These are phyloP conservation scores for Cercospora nicotianae DNA, from an alignment of 2,329 filamentous ascomycete species.

Conservation along the genomic window DNA sequence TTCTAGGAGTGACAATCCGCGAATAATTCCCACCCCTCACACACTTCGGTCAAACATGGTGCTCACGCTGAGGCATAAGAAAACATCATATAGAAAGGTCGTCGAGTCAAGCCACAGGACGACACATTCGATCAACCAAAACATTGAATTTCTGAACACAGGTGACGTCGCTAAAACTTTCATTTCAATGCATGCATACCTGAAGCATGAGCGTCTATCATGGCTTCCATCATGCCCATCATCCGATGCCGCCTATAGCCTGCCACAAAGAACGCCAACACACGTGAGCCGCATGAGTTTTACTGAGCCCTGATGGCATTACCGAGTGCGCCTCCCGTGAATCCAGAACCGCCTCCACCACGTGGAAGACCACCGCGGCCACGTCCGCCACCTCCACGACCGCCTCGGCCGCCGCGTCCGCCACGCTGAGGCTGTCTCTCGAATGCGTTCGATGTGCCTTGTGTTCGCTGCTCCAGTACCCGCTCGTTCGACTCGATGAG, in stretches of 20 bases:
- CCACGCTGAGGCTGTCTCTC: slow-evolving; percentile 81
- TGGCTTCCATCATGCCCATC: slow-evolving; percentile 6
- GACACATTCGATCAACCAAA: neutral
- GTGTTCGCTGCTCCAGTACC: slow-evolving; percentile 93
- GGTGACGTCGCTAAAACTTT: slow-evolving; percentile 8
- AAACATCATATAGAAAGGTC: neutral
- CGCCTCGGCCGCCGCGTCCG: slow-evolving; percentile 63
- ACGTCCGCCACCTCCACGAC: slow-evolving; percentile 60
- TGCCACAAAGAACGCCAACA: slow-evolving; percentile 19
- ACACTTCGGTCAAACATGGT: neutral
- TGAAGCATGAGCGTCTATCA: slow-evolving; percentile 6
- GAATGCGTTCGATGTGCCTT: slow-evolving; percentile 92
- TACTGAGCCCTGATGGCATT: slow-evolving; percentile 52
- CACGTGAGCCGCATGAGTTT: slow-evolving; percentile 22
- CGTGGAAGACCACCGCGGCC: slow-evolving; percentile 58
- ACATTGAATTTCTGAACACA: neutral
- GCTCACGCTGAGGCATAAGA: neutral
- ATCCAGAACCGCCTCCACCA: slow-evolving; percentile 76
- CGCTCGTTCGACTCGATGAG: slow-evolving; percentile 98
- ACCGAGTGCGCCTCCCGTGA: slow-evolving; percentile 77
- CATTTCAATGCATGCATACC: slow-evolving; percentile 9
- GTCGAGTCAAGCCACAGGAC: neutral
- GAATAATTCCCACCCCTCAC: too few species aligned
- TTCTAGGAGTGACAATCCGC: too few species aligned
- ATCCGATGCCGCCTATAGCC: slow-evolving; percentile 6